Conservation (phyloP, 768 basidiomycete species). For the Mycena indigotica region DNA sequence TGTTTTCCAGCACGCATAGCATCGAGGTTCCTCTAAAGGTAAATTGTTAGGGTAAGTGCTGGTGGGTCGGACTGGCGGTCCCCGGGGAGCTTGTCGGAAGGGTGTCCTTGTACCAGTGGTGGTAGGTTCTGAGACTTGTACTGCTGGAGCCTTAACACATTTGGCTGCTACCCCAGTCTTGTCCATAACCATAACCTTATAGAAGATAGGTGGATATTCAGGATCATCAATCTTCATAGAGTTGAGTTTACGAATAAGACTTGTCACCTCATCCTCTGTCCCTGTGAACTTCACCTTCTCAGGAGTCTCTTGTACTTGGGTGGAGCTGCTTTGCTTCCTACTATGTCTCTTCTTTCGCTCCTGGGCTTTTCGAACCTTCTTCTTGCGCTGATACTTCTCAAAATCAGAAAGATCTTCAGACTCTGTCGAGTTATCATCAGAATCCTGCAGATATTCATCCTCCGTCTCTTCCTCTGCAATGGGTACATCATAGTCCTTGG, state of each 20-base stretch:
- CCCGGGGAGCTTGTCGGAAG: neutral
- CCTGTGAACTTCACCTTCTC: neutral
- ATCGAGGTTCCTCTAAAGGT: neutral
- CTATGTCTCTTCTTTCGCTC: neutral
- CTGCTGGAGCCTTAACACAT: conserved; percentile 1
- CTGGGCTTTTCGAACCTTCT: neutral
- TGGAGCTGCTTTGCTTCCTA: neutral
- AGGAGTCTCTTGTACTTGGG: neutral
- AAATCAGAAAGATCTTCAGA: conserved; percentile 2
- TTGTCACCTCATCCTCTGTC: conserved; percentile 7
- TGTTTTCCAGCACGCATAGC: neutral
- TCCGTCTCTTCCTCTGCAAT: conserved; percentile 3
- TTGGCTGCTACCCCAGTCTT: neutral
- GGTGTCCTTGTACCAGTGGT: neutral
- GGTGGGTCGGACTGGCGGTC: neutral
- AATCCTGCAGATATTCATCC: neutral
- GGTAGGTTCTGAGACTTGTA: neutral
- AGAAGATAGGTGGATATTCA: conserved; percentile 15
- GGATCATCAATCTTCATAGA: conserved; percentile 16
- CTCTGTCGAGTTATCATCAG: neutral
- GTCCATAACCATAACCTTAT: conserved; percentile 15
- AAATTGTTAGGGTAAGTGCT: conserved; percentile 6
- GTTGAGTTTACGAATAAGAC: conserved; percentile 13
- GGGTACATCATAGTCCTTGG: neutral
- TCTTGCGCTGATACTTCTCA: conserved; percentile 2